These are phyloP conservation scores for Mycena venus DNA, from an alignment of 768 basidiomycete species.

Conservation along the genomic window DNA sequence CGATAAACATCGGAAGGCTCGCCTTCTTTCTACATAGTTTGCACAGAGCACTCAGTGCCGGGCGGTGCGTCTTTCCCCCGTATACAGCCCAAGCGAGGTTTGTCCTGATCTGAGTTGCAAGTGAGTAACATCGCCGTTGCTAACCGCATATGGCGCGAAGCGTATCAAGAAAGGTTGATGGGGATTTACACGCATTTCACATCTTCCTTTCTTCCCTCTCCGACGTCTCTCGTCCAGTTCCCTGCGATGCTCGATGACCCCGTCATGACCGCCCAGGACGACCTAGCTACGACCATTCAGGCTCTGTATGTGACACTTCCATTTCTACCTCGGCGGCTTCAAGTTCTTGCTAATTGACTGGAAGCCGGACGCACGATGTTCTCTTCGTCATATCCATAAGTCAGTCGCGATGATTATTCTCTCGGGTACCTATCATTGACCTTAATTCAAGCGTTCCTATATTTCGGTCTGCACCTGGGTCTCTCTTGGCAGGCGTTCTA, in stretches of 20 bases:
- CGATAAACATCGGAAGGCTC: background rate
- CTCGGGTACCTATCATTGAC: background rate
- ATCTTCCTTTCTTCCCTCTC: background rate
- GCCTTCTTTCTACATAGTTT: too few species aligned
- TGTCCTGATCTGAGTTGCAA: too few species aligned
- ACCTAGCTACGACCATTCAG: background rate
- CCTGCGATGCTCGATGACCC: constrained; percentile 1
- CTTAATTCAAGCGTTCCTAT: constrained; percentile 50
- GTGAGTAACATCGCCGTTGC: background rate
- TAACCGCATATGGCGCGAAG: background rate
- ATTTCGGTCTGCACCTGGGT: background rate
- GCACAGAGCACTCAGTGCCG: background rate
- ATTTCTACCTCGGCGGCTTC: too few species aligned
- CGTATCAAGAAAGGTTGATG: background rate
- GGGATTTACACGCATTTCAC: background rate
- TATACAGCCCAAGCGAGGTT: too few species aligned
- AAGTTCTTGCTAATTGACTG: background rate
- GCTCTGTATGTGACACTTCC: background rate
- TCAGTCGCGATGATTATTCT: constrained; percentile 37
- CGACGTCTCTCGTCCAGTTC: background rate
- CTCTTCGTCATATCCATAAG: constrained; percentile 45
- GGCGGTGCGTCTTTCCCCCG: too few species aligned
- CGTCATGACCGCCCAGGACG: background rate
- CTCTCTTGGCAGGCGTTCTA: background rate
- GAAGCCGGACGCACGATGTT: constrained; percentile 9